These are phyloP conservation scores for Xylariaceae sp. DNA, from an alignment of 2,329 filamentous ascomycete species.

Conservation along the genomic window DNA sequence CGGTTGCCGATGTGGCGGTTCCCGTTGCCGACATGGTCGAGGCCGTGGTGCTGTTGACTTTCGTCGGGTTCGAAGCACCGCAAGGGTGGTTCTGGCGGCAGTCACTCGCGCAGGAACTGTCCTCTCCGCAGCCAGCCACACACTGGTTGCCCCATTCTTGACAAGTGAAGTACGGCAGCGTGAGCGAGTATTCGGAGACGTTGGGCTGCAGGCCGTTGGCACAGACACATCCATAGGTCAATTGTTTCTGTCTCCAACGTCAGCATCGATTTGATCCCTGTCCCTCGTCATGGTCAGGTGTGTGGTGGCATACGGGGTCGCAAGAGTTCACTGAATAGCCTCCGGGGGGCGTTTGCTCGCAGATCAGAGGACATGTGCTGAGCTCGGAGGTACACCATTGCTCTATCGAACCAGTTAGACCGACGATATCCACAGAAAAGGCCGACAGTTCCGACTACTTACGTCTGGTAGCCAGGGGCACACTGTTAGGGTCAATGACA, in stretches of 20 bases:
- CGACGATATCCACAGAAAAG: neutral
- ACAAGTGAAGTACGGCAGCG: slow-evolving; percentile 72
- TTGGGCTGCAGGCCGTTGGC: slow-evolving; percentile 59
- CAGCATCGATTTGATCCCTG: slow-evolving; percentile 1
- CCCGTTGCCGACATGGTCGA: slow-evolving; percentile 31
- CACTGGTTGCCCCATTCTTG: slow-evolving; percentile 64
- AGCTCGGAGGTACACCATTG: slow-evolving; percentile 59
- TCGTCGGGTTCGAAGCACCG: slow-evolving; percentile 58
- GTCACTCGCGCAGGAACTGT: slow-evolving; percentile 49
- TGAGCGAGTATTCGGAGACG: slow-evolving; percentile 68
- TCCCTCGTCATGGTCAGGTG: neutral
- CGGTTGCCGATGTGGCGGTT: slow-evolving; percentile 27
- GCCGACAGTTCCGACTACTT: slow-evolving; percentile 24
- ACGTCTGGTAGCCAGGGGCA: slow-evolving; percentile 46
- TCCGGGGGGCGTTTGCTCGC: slow-evolving; percentile 49
- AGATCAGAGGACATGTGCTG: slow-evolving; percentile 63
- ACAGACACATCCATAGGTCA: slow-evolving; percentile 69
- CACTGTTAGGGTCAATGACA: slow-evolving; percentile 53
- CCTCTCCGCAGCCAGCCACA: slow-evolving; percentile 45
- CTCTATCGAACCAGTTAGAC: slow-evolving; percentile 22
- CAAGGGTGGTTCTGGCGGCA: slow-evolving; percentile 65
- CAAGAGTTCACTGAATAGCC: slow-evolving; percentile 56
- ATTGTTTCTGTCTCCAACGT: slow-evolving; percentile 34
- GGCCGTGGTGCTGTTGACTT: slow-evolving; percentile 47
- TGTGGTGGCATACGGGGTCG: slow-evolving; percentile 45